phyloP scores from a whole-genome alignment of 2,329 filamentous ascomycete genomes.

The Penicillium sp. region DNA sequence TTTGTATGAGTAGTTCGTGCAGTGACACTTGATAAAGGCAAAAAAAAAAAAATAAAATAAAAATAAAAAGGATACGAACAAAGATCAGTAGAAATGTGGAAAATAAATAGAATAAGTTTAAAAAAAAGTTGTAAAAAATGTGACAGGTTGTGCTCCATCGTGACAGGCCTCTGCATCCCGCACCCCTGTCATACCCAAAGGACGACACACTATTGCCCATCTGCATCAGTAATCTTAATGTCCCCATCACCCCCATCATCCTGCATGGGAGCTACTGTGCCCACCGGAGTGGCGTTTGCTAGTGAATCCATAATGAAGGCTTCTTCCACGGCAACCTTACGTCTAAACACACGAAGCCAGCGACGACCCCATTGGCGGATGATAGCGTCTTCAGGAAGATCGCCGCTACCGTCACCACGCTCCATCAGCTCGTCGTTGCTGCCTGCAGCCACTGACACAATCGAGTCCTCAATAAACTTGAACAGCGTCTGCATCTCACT shows the following conservation, averaged over 20 bases:
- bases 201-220: slow-evolving; percentile 13
- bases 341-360: slow-evolving; percentile 81
- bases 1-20: background rate
- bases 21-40: background rate
- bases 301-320: slow-evolving; percentile 61
- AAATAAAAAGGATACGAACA: no score
- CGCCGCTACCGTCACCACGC: slow-evolving; percentile 53
- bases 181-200: background rate
- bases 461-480: slow-evolving; percentile 73
- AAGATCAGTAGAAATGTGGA: background rate
- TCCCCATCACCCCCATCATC: slow-evolving; percentile 29
- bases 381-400: slow-evolving; percentile 59
- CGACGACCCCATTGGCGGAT: slow-evolving; percentile 78
- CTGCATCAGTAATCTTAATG: slow-evolving; percentile 32
- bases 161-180: background rate
- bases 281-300: slow-evolving; percentile 47
- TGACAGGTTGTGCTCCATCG: background rate
- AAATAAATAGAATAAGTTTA: background rate
- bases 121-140: background rate
- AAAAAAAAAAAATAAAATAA: no score
- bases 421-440: slow-evolving; percentile 76
- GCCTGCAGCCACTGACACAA: slow-evolving; percentile 69
- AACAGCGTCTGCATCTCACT: slow-evolving; percentile 78
- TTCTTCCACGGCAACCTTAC: slow-evolving; percentile 84
- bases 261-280: slow-evolving; percentile 32